Evolutionary conservation across 129 eudicot species (phyloP), one percentile per base, ranked within the genome.

Genomic region (Rutidosis leptorrhynchoides): DNA sequence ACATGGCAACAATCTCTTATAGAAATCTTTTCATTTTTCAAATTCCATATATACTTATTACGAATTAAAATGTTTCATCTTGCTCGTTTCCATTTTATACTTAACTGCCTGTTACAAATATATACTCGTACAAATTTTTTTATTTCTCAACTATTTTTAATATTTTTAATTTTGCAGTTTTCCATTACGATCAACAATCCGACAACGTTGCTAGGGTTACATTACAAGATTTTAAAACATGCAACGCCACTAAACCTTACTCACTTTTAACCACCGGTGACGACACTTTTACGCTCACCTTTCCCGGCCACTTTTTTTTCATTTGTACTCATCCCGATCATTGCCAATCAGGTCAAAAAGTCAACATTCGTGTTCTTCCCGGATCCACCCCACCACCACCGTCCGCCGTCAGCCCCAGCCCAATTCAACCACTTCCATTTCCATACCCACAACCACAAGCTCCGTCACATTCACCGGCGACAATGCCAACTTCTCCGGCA

Each of bases 131-230:
- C n/a, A n/a, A n/a, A n/a, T n/a, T n/a, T n/a, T n/a, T n/a, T n/a
- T n/a, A n/a, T n/a, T n/a, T n/a, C n/a, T n/a, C n/a, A n/a, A n/a
- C n/a, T n/a, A n/a, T n/a, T n/a, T n/a, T n/a, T n/a, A n/a, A n/a
- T n/a, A n/a, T n/a, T n/a, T n/a, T 17, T 62, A 6, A 6, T 51
- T 58, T 69, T 81, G 48, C 35, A 86, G 94, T 64, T 20, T 86
- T 86, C 67, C 24, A 24, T 1, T 86, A 83, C 69, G 52, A 58
- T 5, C 58, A 75, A 48, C 24, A 24, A 0, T 79, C 68, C 46
- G 86, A 86, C 33, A 70, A 86, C 28, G 93, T 85, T 5, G 60
- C 78, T 14, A 46, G 83, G 56, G 93, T 85, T n/a, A 26, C 83
- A 9, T 78, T 79, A 55, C 21, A 61, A 25, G 76, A 78, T 37